Evolutionary conservation across 495 filamentous ascomycete species (phyloP), one percentile per base, ranked within the genome.

Genomic region (Penicillium bovifimosum): DNA sequence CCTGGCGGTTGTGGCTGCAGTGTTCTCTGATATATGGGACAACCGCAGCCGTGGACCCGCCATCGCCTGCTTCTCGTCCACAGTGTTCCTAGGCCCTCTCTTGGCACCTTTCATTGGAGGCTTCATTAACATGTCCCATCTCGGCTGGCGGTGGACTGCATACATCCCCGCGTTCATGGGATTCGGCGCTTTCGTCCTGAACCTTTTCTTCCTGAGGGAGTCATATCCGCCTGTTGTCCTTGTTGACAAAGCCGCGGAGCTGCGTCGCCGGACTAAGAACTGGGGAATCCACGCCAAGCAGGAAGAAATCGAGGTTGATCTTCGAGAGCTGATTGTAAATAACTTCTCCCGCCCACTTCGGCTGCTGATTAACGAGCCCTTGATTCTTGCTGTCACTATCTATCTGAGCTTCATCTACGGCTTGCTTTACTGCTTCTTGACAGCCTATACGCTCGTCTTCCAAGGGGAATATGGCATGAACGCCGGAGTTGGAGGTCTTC

Each of bases 201-300:
- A 88, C 58, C 49, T 92, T 1, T 36, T 95, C 55, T 91, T 92
- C 75, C 77, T 93, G 24, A 60, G 81, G 57, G 91, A 96, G 68
- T 87, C 91, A 0, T 96, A 96, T 61, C 87, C 89, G 16, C 90
- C 91, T 0, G 74, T 89, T 6, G 84, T 96, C 49, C 76, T 96
- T 0, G 79, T 92, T 34, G 62, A 68, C 5, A 95, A 96, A 70
- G 91, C 91, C 1, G 61, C 79, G 0, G 84, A 90, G 50, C 74
- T 96, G 24, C 87, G 91, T 36, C 87, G 88, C 6, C 73, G 87
- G 34, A 95, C 90, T 0, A 80, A 83, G 63, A 93, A 95, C 72
- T 96, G 91, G 90, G 88, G 89, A 41, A 95, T 96, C 57, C 91
- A 95, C 69, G 91, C 91, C 35, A 91, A 90, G 65, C 89, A 96